Conservation (phyloP, 1,284 basidiomycete species). For the Ustilago cynodontis region DNA sequence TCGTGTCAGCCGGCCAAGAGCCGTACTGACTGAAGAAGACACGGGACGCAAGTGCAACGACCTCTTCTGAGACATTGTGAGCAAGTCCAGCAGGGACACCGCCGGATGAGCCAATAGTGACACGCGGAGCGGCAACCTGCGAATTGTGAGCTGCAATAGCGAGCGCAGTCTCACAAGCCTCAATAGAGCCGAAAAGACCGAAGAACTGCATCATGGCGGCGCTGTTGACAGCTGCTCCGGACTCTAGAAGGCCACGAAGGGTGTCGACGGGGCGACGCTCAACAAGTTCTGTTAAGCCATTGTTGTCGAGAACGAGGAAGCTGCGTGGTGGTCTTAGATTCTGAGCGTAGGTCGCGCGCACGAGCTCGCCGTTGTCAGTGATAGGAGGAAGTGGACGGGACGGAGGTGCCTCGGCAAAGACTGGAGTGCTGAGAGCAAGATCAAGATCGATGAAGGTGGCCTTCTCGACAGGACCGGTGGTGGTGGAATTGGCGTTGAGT, state of each 20-base stretch:
- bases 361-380: constrained; percentile 53
- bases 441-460: constrained; percentile 55
- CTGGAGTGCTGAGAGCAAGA: constrained; percentile 50
- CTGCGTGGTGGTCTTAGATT: constrained; percentile 79
- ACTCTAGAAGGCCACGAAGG: constrained; percentile 73
- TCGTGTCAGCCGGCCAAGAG: constrained; percentile 61
- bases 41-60: constrained; percentile 62
- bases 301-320: constrained; percentile 87
- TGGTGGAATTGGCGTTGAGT: constrained; percentile 33
- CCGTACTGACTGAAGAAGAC: constrained; percentile 64
- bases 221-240: constrained; percentile 51
- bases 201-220: constrained; percentile 66
- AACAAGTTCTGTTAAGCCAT: constrained; percentile 83
- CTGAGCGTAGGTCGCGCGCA: constrained; percentile 85
- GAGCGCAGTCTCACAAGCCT: constrained; percentile 91
- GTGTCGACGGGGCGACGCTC: constrained; percentile 87
- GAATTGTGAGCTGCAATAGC: constrained; percentile 74
- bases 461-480: constrained; percentile 44
- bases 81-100: constrained; percentile 26
- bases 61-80: constrained; percentile 59
- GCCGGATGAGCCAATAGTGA: constrained; percentile 35
- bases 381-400: constrained; percentile 21
- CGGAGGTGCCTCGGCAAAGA: constrained; percentile 54
- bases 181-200: constrained; percentile 59
- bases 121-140: constrained; percentile 46